Evolutionary conservation across 306 rosid species (phyloP).

Genomic region (Dryas alaskensis): DNA sequence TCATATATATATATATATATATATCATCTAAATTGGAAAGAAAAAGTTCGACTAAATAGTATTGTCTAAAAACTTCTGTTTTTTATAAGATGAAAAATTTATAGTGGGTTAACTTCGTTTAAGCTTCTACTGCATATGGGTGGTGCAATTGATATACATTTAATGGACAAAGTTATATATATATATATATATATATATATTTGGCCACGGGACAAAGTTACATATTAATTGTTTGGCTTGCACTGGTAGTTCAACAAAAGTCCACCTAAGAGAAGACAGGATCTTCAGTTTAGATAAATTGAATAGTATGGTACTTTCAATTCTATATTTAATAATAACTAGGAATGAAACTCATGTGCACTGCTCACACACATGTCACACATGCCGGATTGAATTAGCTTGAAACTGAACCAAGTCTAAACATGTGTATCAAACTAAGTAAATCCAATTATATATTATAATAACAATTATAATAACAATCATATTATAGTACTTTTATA

Average conservation of each 20-base stretch:
- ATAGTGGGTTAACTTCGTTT: not conserved
- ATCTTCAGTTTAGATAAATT: slow-evolving; percentile 11
- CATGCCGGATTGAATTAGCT: slow-evolving; percentile 48
- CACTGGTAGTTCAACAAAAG: slow-evolving; percentile 8
- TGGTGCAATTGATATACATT: not conserved
- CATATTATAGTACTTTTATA: not conserved
- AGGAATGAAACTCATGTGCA: slow-evolving; percentile 40
- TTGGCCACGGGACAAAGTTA: not conserved
- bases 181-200: no score
- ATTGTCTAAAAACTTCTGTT: no score
- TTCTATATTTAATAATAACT: not conserved
- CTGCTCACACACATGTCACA: slow-evolving; percentile 50
- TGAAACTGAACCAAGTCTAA: slow-evolving; percentile 31
- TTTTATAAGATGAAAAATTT: no score
- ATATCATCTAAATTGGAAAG: no score
- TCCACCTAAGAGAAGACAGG: slow-evolving; percentile 3
- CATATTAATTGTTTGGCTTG: slow-evolving; percentile 2
- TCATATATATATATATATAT: no score
- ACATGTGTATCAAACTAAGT: slow-evolving; percentile 33
- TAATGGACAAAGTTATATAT: slow-evolving; percentile 7
- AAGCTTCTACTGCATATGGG: not conserved
- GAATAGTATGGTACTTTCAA: not conserved
- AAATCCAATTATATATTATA: not conserved
- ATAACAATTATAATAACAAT: not conserved
- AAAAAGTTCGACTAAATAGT: no score